Evolutionary conservation across 1,139 yeast species (phyloP).

Genomic region (Saccharomycopsis hybrid): DNA sequence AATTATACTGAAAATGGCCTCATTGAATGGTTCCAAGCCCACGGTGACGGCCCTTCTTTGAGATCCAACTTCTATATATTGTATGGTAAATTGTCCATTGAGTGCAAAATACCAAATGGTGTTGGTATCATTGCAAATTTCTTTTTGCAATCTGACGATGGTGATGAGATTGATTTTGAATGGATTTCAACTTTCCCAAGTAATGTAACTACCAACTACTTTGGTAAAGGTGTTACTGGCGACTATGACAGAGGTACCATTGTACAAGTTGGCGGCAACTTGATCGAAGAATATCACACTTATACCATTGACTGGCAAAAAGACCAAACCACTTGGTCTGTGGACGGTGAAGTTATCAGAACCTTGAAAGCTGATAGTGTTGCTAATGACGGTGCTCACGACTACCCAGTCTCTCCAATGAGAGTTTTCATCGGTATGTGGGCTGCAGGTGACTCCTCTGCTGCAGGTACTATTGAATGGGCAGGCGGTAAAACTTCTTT

Average conservation of each 20-base stretch:
- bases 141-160: constrained; percentile 75
- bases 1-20: constrained; percentile 48
- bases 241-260: constrained; percentile 65
- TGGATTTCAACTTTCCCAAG: constrained; percentile 46
- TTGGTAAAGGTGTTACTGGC: constrained; percentile 66
- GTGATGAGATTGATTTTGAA: constrained; percentile 83
- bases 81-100: constrained; percentile 79
- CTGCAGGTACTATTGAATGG: constrained; percentile 74
- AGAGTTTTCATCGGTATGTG: constrained; percentile 59
- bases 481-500: constrained; percentile 80
- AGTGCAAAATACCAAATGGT: constrained; percentile 65
- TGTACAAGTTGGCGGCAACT: constrained; percentile 25
- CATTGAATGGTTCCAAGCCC: constrained; percentile 48
- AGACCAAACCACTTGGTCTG: constrained; percentile 51
- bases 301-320: constrained; percentile 81
- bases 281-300: constrained; percentile 55
- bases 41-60: constrained; percentile 71
- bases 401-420: constrained; percentile 80
- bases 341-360: constrained; percentile 60
- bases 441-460: constrained; percentile 77
- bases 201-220: constrained; percentile 53
- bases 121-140: constrained; percentile 73
- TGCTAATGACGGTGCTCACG: constrained; percentile 43
- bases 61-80: constrained; percentile 73
- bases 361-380: constrained; percentile 40